These are phyloP conservation scores for Medicago truncatula DNA, from an alignment of 306 rosid genomes.

Conservation along the genomic window MtrunA17r5.0-ANR NC_053048.1:46718501-46719000, in stretches of 20 bases:
- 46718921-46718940: background rate
- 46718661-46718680: background rate
- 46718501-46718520: no score
- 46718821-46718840: constrained; percentile 5
- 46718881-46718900: background rate
- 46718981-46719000: background rate
- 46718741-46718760: constrained; percentile 40
- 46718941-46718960: constrained; percentile 2
- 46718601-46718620: no score
- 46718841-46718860: constrained; percentile 15
- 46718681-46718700: constrained; percentile 36
- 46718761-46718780: background rate
- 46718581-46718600: no score
- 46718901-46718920: background rate
- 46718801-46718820: constrained; percentile 7
- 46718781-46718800: constrained; percentile 19
- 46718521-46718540: no score
- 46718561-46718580: no score
- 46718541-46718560: no score
- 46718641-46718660: no score
- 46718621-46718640: no score
- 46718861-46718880: background rate
- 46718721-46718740: constrained; percentile 42
- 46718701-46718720: constrained; percentile 39
- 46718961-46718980: constrained; percentile 11